Evolutionary conservation across 2,329 filamentous ascomycete species (phyloP).

Genomic region (Fusarium sacchari): DNA sequence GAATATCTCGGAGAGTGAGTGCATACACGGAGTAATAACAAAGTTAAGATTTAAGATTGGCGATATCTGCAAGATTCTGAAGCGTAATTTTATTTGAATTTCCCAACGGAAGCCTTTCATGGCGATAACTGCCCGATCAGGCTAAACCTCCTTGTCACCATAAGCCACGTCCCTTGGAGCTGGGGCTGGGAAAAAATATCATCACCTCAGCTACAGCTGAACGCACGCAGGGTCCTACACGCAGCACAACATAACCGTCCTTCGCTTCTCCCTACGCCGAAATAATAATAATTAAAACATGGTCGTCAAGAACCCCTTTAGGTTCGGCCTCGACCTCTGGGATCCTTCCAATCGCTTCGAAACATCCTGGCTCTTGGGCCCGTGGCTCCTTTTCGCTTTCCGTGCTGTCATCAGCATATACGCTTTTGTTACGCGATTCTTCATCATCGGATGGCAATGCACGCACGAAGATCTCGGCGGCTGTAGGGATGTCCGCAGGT

Average conservation of each 20-base stretch:
- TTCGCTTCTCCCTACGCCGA: background rate
- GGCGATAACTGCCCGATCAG: conserved; percentile 19
- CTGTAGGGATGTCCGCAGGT: conserved; percentile 58
- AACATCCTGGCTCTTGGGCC: conserved; percentile 83
- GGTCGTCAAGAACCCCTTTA: conserved; percentile 47
- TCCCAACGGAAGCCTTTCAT: conserved; percentile 1
- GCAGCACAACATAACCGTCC: background rate
- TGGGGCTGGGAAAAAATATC: background rate
- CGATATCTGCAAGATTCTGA: background rate
- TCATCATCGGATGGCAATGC: conserved; percentile 74
- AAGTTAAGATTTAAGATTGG: background rate
- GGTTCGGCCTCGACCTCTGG: conserved; percentile 56
- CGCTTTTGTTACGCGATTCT: conserved; percentile 74
- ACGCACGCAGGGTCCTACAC: background rate
- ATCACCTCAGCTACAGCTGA: conserved; percentile 1
- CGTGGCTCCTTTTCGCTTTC: conserved; percentile 67
- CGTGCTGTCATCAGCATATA: conserved; percentile 71
- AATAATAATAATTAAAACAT: conserved; percentile 24
- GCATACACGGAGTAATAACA: background rate
- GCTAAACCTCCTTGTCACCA: conserved; percentile 9
- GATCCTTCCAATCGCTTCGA: conserved; percentile 74
- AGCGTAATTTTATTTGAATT: background rate
- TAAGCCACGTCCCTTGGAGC: conserved; percentile 5
- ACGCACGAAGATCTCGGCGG: conserved; percentile 57
- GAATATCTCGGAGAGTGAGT: background rate